Evolutionary conservation across 164 flowering plant genomes (phyloP), one percentile per base, ranked within the genome.

Genomic region (Magnolia sinica): DNA sequence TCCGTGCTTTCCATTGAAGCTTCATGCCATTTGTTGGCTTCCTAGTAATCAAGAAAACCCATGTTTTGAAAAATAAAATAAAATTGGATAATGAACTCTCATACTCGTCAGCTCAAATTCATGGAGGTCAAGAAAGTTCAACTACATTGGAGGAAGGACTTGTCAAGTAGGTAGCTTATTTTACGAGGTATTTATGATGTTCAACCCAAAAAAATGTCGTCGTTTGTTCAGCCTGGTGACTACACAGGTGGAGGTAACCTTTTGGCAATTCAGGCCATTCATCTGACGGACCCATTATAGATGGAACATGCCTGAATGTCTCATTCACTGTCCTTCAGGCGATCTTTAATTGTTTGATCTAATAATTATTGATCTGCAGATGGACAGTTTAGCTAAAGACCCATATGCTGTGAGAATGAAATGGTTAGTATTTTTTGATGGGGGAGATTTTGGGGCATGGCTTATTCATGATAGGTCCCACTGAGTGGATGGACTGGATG

Each of bases 71-170:
- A 55, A 24, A 24, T 24, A 24, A 24, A 24, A 52, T 52, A 14
- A 14, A 52, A 8, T 11, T 55, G 61, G 18, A 55, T 3, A 9
- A 55, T 55, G 45, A 5, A 37, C 0, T 37, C 45, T 37, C 45
- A 37, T 37, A 37, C 45, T 37, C 4, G 45, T 37, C 45, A 37
- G 45, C 7, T 37, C 6, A 37, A 37, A 37, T 37, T 37, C 45
- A 37, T 37, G 45, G 68, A 65, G 68, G 68, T 29, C 10, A 2
- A 65, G 24, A 8, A 0, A 65, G 14, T 9, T 65, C 68, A 9
- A 22, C 19, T 65, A 65, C 10, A 27, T 65, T 96, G 86, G 94
- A 92, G 68, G 91, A 91, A 81, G 97, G 96, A 66, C 92, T 96
- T 85, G 83, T 68, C 83, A 89, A 86, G 98, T 95, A 84, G 55